These are phyloP conservation scores for Iberis pinnata DNA, from an alignment of 345 rosid genomes.

Conservation along the genomic window DNA sequence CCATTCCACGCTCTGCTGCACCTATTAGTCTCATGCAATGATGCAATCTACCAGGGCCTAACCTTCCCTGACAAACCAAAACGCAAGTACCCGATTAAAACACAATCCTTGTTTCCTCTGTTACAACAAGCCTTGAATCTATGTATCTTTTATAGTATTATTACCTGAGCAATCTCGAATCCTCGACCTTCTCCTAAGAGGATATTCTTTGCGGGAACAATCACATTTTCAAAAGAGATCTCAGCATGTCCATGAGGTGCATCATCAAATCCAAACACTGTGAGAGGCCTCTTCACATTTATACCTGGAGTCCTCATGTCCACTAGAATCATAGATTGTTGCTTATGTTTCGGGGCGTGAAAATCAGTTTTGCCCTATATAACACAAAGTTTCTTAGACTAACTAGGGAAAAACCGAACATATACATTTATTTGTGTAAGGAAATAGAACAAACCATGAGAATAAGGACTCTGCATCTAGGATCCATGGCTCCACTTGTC, in stretches of 20 bases:
- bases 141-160: neutral
- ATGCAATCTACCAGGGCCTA: slow-evolving; percentile 98
- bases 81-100: neutral
- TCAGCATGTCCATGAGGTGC: slow-evolving; percentile 99
- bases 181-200: slow-evolving; percentile 96
- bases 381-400: slow-evolving; percentile 5
- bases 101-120: slow-evolving; percentile 2
- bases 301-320: slow-evolving; percentile 74
- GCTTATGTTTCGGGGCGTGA: slow-evolving; percentile 71
- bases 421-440: neutral
- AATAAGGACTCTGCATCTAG: slow-evolving; percentile 86
- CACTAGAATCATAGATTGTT: slow-evolving; percentile 95
- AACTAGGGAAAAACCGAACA: neutral
- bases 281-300: slow-evolving; percentile 64
- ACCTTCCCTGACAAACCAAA: slow-evolving; percentile 64
- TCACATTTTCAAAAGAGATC: slow-evolving; percentile 60
- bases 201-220: slow-evolving; percentile 76
- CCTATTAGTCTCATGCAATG: slow-evolving; percentile 97
- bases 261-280: slow-evolving; percentile 89
- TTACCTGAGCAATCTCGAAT: slow-evolving; percentile 98
- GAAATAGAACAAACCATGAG: slow-evolving; percentile 72
- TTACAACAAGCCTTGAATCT: slow-evolving; percentile 7
- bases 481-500: slow-evolving; percentile 99
- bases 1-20: slow-evolving; percentile 97
- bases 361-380: slow-evolving; percentile 88